phyloP scores from a whole-genome alignment of 148 eudicot species.

The Spergularia bocconei region DNA sequence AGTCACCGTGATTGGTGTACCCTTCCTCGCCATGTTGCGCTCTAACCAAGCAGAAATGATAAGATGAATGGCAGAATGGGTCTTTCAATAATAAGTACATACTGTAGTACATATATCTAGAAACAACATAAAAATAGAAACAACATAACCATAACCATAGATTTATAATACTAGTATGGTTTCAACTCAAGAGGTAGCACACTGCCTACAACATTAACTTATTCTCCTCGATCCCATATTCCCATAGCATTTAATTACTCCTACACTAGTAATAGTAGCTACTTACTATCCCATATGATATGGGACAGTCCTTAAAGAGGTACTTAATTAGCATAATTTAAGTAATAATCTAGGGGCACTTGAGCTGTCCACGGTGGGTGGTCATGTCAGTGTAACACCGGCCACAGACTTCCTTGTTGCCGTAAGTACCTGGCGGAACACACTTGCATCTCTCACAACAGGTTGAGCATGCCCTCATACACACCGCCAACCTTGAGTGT shows the following conservation, averaged over 20 bases:
- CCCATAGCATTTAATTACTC: not conserved
- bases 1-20: no score
- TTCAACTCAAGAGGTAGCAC: no score
- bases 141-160: no score
- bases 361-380: conserved; percentile 51
- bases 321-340: not conserved
- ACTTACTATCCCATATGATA: not conserved
- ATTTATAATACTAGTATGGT: no score
- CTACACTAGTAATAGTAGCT: not conserved
- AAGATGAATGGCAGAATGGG: no score
- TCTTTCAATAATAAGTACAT: no score
- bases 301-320: not conserved
- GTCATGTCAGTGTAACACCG: conserved; percentile 70
- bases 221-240: not conserved
- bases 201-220: not conserved
- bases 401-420: conserved; percentile 61
- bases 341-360: conserved; percentile 50
- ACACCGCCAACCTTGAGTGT: conserved; percentile 46
- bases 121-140: no score
- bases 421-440: conserved; percentile 75
- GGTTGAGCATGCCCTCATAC: conserved; percentile 59
- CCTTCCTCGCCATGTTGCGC: no score
- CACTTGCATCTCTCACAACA: conserved; percentile 76
- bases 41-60: no score
- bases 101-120: no score